Evolutionary conservation across 306 rosid genomes (phyloP).

Genomic region (Prinsepia uniflora): DNA sequence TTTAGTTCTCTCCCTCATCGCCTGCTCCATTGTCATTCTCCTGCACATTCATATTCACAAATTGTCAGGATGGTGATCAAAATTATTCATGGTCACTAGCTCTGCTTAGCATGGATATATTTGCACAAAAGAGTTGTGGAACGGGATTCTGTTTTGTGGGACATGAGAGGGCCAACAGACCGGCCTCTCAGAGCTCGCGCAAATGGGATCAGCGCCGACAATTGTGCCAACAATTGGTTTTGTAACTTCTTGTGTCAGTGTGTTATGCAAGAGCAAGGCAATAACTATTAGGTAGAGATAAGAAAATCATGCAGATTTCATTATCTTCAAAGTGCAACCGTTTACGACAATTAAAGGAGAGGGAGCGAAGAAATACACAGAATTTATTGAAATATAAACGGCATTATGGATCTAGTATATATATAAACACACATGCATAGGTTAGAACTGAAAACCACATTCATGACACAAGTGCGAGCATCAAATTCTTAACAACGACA

Average conservation of each 20-base stretch:
- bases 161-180: background rate
- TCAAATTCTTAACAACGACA: background rate
- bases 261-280: background rate
- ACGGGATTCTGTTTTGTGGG: background rate
- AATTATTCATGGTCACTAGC: background rate
- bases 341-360: background rate
- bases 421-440: too few relatives aligned
- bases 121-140: background rate
- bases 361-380: background rate
- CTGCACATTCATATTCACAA: slow-evolving; percentile 19
- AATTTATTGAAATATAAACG: background rate
- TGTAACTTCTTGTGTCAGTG: background rate
- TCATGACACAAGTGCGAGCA: background rate
- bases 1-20: slow-evolving; percentile 22
- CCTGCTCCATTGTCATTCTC: slow-evolving; percentile 25
- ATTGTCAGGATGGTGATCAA: background rate
- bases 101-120: background rate
- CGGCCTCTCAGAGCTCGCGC: background rate
- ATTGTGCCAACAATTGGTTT: background rate
- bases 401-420: background rate
- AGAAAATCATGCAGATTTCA: background rate
- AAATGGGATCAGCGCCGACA: too few relatives aligned
- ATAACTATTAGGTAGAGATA: background rate
- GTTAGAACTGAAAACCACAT: background rate
- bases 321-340: slow-evolving; percentile 1